Evolutionary conservation across 2,329 filamentous ascomycete genomes (phyloP).

Genomic region (Ophiostoma sp.): DNA sequence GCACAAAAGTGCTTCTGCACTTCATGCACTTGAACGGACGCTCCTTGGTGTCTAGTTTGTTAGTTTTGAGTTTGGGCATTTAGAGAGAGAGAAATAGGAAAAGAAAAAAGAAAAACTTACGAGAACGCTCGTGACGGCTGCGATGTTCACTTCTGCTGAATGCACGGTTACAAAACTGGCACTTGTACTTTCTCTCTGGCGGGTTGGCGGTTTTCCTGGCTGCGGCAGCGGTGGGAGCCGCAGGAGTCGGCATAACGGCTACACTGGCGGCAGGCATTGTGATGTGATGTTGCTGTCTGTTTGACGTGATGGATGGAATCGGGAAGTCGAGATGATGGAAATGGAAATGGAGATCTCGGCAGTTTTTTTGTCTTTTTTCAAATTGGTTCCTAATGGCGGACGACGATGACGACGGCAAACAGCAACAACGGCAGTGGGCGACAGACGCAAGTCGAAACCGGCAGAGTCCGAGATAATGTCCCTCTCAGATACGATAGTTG

Average conservation of each 20-base stretch:
- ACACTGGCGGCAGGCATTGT: constrained; percentile 67
- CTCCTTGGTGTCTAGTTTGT: constrained; percentile 81
- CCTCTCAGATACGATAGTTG: constrained; percentile 53
- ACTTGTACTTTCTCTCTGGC: constrained; percentile 98
- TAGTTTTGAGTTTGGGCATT: background rate
- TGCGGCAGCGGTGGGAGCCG: constrained; percentile 57
- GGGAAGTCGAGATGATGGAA: constrained; percentile 9
- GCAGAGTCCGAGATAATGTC: constrained; percentile 29
- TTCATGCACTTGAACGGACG: constrained; percentile 98
- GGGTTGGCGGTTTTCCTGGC: constrained; percentile 70
- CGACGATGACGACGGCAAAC: constrained; percentile 31
- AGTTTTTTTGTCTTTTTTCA: background rate
- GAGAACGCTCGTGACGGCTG: constrained; percentile 93
- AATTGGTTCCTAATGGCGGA: constrained; percentile 18
- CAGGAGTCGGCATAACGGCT: constrained; percentile 58
- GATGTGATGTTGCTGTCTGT: constrained; percentile 34
- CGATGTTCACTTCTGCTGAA: constrained; percentile 97
- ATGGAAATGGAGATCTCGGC: background rate
- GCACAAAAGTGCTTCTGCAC: constrained; percentile 96
- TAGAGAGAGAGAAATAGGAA: background rate
- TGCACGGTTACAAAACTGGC: constrained; percentile 95
- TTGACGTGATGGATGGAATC: constrained; percentile 15
- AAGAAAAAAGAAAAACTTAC: constrained; percentile 61
- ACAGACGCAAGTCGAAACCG: constrained; percentile 33
- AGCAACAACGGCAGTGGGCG: constrained; percentile 24